Conservation (phyloP, 306 rosid genomes). For the Erythrophleum fordii region DNA sequence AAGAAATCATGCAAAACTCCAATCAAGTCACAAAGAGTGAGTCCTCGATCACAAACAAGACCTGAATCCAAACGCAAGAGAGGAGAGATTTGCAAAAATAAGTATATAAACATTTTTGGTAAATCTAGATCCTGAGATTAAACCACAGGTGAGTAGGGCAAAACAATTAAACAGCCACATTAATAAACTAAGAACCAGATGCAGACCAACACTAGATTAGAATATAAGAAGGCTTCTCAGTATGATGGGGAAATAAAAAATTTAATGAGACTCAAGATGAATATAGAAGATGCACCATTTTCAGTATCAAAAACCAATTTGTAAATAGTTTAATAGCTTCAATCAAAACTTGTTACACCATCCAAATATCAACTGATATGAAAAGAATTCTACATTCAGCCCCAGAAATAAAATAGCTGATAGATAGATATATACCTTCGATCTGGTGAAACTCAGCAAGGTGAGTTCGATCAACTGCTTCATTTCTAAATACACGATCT, state of each 20-base stretch:
- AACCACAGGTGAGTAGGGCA: neutral
- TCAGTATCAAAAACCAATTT: slow-evolving; percentile 13
- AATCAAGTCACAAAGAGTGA: slow-evolving; percentile 82
- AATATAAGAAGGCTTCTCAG: neutral
- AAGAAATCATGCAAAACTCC: slow-evolving; percentile 91
- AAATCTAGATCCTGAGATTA: slow-evolving; percentile 2
- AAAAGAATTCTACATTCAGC: slow-evolving; percentile 10
- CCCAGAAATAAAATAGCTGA: slow-evolving; percentile 27
- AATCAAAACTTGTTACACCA: neutral
- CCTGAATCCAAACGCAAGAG: slow-evolving; percentile 54
- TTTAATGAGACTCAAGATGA: neutral
- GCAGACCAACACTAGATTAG: neutral
- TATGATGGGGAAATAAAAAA: neutral
- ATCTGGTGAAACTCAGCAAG: slow-evolving; percentile 99
- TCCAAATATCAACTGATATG: neutral
- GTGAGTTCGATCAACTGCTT: slow-evolving; percentile 98
- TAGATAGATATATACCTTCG: slow-evolving; percentile 62
- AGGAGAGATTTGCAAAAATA: neutral
- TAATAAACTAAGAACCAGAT: neutral
- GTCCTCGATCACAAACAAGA: slow-evolving; percentile 89
- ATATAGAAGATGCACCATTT: neutral
- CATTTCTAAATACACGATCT: slow-evolving; percentile 97
- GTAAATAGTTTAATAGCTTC: neutral
- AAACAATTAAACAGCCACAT: neutral
- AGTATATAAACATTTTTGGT: neutral